Percentiles rank a stretch among this genome's conserved stretches.
These are phyloP conservation scores for Triticum aestivum DNA, from an alignment of 176 grass and related monocot genomes.

Conservation along the genomic window DNA sequence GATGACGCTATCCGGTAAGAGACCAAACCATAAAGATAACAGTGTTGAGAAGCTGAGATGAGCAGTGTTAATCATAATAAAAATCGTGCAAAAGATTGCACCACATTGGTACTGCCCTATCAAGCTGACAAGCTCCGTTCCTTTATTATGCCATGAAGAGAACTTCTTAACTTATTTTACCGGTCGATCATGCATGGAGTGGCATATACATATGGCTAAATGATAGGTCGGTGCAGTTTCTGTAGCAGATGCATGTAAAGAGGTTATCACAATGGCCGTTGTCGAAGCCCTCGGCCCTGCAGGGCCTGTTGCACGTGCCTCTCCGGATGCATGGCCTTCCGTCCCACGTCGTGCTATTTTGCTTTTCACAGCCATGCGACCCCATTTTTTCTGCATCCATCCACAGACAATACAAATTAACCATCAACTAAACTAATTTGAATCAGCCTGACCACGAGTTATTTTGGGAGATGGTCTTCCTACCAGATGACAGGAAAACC, in stretches of 20 bases:
- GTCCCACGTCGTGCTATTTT: background rate
- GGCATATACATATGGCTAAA: background rate
- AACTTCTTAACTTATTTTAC: background rate
- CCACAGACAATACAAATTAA: background rate
- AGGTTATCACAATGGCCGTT: background rate
- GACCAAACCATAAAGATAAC: no score
- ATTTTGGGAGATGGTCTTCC: background rate
- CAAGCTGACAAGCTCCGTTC: background rate
- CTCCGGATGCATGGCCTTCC: background rate
- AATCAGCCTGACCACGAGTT: background rate
- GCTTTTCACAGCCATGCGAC: background rate
- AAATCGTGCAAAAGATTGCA: background rate
- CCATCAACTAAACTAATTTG: background rate
- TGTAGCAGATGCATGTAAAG: background rate
- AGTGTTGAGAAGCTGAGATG: no score
- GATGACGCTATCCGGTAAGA: no score
- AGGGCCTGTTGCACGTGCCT: background rate
- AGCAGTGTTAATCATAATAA: background rate
- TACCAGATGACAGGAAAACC: background rate
- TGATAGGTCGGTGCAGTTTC: background rate
- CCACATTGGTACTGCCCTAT: background rate
- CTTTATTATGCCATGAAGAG: background rate
- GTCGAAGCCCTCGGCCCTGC: background rate
- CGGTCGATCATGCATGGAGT: background rate
- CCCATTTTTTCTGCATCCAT: background rate